Evolutionary conservation across 805 yeast species (phyloP), one percentile per base, ranked within the genome.

Genomic region (Debaryomyces maramus): DNA sequence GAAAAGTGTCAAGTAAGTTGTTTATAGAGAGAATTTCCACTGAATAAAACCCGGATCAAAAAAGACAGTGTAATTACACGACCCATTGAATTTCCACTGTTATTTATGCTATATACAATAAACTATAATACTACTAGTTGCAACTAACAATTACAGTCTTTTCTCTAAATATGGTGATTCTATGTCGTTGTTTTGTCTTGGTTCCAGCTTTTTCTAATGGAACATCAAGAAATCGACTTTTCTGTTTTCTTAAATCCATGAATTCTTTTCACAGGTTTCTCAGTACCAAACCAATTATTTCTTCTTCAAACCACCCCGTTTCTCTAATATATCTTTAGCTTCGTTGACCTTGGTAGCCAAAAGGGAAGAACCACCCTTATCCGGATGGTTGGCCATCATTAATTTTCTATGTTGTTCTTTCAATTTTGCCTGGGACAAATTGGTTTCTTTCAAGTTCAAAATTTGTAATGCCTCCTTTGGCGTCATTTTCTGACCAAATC

Each of bases 381-480:
- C 97, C 8, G 97, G 97, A 58, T 90, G 97, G 61, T 90, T 90
- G 36, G 85, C 77, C 64, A 88, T 65, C 93, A 90, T 86, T 54
- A 89, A 83, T 52, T 72, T 73, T 65, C 96, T 78, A 59, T 90
- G 96, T 44, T 81, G 82, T 46, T 83, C 88, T 57, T 85, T 84
- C 54, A 89, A 71, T 53, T 74, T 81, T 44, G 81, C 75, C 61
- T 78, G 80, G 30, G 78, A 72, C 55, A 81, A 64, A 16, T 75
- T 80, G 26, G 79, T 70, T 59, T 85, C 93, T 48, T 77, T 81
- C 52, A 89, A 69, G 54, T 84, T 85, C 51, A 91, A 75, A 21
- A 91, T 86, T 57, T 80, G 89, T 45, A 89, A 72, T 3, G 97
- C 97, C 60, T 91, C 99, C 51, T 78, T 83, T 32, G 90, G 83